Evolutionary conservation across 805 yeast genomes (phyloP), one percentile per base, ranked within the genome.

Genomic region (Lipomyces spencermartinsiae): DNA sequence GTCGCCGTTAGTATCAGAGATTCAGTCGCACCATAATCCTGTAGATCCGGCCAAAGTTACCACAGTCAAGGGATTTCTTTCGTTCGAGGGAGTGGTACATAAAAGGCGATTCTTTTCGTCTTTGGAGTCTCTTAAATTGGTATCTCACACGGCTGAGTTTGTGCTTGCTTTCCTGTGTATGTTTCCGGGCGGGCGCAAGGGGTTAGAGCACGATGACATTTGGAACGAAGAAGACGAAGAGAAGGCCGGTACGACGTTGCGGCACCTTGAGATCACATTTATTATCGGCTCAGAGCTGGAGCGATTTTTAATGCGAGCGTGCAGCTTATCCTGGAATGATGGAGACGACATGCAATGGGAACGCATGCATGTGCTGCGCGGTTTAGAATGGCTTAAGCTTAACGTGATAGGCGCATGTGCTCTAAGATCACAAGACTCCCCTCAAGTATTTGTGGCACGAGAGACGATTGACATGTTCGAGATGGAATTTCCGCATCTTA

Each of bases 321-420:
- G n/a, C 16, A 4, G n/a, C 34, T 31, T 53, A 31, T 53, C n/a
- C 7, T 53, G 56, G 56, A 25, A 25, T 3, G 56, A 53, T 16
- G 34, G 14, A 16, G 56, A 53, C 3, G 16, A 6, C 16, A 7
- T 14, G n/a, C 34, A 53, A 14, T 25, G n/a, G 56, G 34, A 53
- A 16, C 56, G 56, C 14, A 31, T 53, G 56, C 56, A 53, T 53
- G 56, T 53, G 9, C 31, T 53, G 16, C 56, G 56, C 31, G 34
- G 56, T 25, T 31, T 53, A 16, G 34, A 53, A 12, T 10, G n/a
- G n/a, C 56, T 53, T 16, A 53, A 25, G 56, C 34, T 53, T 25
- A 25, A 31, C n/a, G 56, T 53, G 34, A 25, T 53, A 25, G 56
- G 56, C 56, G 34, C 19, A 16, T 25, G 56, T 16, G 56, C 56